Evolutionary conservation across 257 asterid genomes (phyloP).

Genomic region (Fraxinus cuspidata): DNA sequence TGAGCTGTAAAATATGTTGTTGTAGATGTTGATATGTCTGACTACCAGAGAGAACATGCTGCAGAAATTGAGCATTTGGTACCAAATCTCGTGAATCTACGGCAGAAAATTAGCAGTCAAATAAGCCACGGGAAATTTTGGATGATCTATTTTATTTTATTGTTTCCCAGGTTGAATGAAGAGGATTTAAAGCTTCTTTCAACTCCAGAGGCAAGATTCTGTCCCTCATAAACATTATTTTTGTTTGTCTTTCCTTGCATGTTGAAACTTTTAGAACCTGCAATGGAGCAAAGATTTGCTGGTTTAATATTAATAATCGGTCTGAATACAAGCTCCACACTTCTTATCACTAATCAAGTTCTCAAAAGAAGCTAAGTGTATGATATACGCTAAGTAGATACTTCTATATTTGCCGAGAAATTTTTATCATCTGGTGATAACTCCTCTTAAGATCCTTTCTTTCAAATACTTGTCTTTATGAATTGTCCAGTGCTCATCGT

Average conservation of each 20-base stretch:
- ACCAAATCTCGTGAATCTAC: conserved; percentile 55
- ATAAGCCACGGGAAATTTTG: conserved; percentile 62
- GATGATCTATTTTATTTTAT: conserved; percentile 70
- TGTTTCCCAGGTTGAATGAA: conserved; percentile 70
- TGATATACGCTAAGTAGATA: neutral
- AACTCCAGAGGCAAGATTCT: conserved; percentile 65
- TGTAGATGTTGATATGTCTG: conserved; percentile 64
- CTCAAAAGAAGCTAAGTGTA: neutral
- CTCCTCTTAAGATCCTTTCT: neutral
- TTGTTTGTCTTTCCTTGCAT: neutral
- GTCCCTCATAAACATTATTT: conserved; percentile 5
- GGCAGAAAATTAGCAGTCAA: conserved; percentile 54
- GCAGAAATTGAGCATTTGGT: conserved; percentile 60
- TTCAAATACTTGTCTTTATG: neutral
- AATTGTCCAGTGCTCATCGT: neutral
- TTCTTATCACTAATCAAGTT: neutral
- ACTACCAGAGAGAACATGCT: conserved; percentile 69
- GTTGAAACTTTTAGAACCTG: conserved; percentile 14
- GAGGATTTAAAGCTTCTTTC: conserved; percentile 60
- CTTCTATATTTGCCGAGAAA: neutral
- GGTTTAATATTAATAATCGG: neutral
- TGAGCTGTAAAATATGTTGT: conserved; percentile 32
- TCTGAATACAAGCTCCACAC: conserved; percentile 2
- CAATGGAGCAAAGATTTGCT: conserved; percentile 1
- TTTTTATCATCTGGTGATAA: neutral